Base-by-base conservation (phyloP, 257 asterid species). In the Osmanthus fragrans region DNA sequence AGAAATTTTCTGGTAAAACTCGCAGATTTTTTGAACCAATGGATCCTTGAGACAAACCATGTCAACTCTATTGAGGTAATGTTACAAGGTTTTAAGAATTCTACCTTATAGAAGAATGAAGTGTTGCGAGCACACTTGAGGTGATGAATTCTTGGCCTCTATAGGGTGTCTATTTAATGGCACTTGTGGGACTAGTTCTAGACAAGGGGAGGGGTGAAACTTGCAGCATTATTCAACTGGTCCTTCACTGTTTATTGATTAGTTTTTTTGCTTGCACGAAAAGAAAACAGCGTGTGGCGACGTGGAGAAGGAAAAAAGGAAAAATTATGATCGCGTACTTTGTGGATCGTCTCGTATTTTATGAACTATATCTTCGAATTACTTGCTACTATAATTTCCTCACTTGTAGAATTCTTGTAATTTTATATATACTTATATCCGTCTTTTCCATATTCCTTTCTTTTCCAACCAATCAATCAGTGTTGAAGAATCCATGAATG, bases 11-110 rank as follows among this genome's bases (percentile, higher is more conserved):
- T 79, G 80, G 77, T 91, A 92, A 15, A 94, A 81, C 5, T 90
- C 84, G 74, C 81, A 78, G 15, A 94, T 77, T 74, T 82, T 89
- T 68, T 85, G 87, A 4, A 94, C 94, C 65, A 94, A 73, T 2
- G 94, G 96, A 60, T 92, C 96, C 63, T 30, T 85, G 2, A 88
- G 92, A 92, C 98, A 94, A 82, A 88, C 96, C 98, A 93, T 93
- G 82, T 84, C 73, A 85, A 85, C 87, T 82, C 86, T 77, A 65
- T 33, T 58, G 65, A 4, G 29, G 65, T 56, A 56, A 7, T 56
- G 3, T 56, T 18, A 19, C 27, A 19, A 54, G 63, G 68, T 63
- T 63, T 30, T 63, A 63, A 21, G 30, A 58, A 8, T 58, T 58
- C 4, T 58, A 21, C 13, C 63, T 51, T 1, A 9, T 56, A 2